phyloP scores from a whole-genome alignment of 306 rosid genomes.

The Pterocarpus santalinus region DNA sequence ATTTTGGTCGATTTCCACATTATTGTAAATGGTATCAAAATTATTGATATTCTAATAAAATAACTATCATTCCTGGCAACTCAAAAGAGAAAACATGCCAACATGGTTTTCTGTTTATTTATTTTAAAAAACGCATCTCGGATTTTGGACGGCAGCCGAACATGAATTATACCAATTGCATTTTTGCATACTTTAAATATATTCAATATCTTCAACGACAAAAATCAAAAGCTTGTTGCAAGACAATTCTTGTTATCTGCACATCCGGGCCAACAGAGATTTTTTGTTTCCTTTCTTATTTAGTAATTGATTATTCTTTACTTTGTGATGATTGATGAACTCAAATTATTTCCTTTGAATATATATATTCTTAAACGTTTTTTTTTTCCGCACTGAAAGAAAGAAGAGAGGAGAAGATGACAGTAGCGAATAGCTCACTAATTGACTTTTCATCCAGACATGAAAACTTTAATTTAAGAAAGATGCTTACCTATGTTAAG shows the following conservation, averaged over 20 bases:
- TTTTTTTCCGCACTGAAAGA: neutral
- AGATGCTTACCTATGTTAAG: slow-evolving; percentile 47
- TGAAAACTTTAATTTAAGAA: slow-evolving; percentile 50
- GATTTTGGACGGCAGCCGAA: slow-evolving; percentile 52
- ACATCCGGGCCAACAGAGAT: neutral
- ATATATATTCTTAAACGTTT: too few relatives aligned
- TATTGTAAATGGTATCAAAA: slow-evolving; percentile 3
- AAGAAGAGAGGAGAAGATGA: neutral
- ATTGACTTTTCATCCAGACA: slow-evolving; percentile 53
- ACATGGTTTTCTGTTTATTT: slow-evolving; percentile 45
- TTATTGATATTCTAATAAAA: slow-evolving; percentile 5
- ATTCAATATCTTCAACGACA: neutral
- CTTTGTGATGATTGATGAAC: too few relatives aligned
- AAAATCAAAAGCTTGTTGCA: neutral
- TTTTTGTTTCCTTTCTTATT: too few relatives aligned
- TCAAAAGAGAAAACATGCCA: slow-evolving; percentile 38
- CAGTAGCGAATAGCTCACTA: slow-evolving; percentile 18
- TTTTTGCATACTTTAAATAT: slow-evolving; percentile 30
- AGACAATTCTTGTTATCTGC: neutral
- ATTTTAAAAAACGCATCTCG: slow-evolving; percentile 12
- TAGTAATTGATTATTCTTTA: neutral
- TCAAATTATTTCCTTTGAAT: too few relatives aligned
- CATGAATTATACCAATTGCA: slow-evolving; percentile 10
- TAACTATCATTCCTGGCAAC: neutral
- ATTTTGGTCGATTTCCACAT: too few relatives aligned